These are phyloP conservation scores for Nothophytophthora sp. DNA, from an alignment of 352 stramenopile genomes.

Conservation along the genomic window DNA sequence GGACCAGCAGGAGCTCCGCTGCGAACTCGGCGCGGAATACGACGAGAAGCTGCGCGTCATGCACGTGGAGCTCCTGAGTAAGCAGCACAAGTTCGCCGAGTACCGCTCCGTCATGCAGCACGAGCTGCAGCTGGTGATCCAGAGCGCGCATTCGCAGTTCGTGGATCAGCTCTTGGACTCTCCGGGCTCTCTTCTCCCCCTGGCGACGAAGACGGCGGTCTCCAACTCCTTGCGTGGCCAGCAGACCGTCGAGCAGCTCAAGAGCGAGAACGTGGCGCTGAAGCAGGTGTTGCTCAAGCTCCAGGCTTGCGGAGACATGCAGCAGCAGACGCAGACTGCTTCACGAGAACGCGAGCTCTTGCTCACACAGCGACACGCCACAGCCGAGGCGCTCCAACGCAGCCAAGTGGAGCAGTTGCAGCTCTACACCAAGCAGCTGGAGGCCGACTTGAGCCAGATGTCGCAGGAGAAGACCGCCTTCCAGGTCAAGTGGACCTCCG, in stretches of 20 bases:
- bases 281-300: slow-evolving; percentile 73
- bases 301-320: slow-evolving; percentile 62
- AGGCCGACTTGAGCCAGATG: slow-evolving; percentile 44
- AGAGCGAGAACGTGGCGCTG: slow-evolving; percentile 65
- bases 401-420: slow-evolving; percentile 52
- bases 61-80: slow-evolving; percentile 49
- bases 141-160: slow-evolving; percentile 50
- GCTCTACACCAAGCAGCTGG: slow-evolving; percentile 47
- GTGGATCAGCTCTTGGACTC: slow-evolving; percentile 64
- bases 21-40: slow-evolving; percentile 52
- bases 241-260: slow-evolving; percentile 36
- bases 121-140: slow-evolving; percentile 58
- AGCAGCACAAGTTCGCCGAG: slow-evolving; percentile 66
- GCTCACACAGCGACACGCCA: slow-evolving; percentile 38
- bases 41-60: slow-evolving; percentile 58
- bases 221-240: slow-evolving; percentile 49
- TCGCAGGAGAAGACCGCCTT: slow-evolving; percentile 51
- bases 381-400: slow-evolving; percentile 30
- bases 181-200: slow-evolving; percentile 45
- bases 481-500: slow-evolving; percentile 43
- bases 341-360: slow-evolving; percentile 42
- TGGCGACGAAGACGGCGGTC: slow-evolving; percentile 55
- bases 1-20: slow-evolving; percentile 42
- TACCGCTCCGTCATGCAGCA: slow-evolving; percentile 62
- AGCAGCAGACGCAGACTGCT: slow-evolving; percentile 45